Percentiles rank a stretch among this genome's conserved stretches.
Evolutionary conservation across 1,284 basidiomycete species (phyloP).

Genomic region (Apiotrichum laibachii): DNA sequence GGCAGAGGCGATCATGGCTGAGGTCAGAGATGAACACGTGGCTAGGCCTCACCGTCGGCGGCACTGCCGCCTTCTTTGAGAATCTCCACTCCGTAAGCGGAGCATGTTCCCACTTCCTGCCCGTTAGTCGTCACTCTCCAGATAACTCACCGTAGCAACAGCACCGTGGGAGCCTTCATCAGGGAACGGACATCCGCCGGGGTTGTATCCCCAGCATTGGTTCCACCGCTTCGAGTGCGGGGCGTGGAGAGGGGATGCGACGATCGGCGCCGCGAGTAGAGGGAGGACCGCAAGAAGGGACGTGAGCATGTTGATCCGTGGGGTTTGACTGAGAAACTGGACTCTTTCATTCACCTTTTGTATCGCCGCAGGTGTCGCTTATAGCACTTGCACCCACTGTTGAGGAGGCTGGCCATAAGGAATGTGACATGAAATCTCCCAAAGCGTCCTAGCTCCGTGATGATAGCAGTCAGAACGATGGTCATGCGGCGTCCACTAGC

Average conservation of each 20-base stretch:
- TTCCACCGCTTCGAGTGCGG: conserved; percentile 18
- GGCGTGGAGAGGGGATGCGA: not conserved
- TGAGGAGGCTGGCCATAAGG: too few species aligned
- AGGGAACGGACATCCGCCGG: conserved; percentile 26
- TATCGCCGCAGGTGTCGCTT: too few species aligned
- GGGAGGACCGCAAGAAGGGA: not conserved
- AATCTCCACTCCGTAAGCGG: conserved; percentile 49
- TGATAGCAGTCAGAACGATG: too few species aligned
- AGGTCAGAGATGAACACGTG: not conserved
- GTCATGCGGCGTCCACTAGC: too few species aligned
- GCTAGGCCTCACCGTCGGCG: conserved; percentile 39
- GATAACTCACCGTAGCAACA: conserved; percentile 24
- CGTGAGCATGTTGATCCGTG: not conserved
- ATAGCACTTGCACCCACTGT: too few species aligned
- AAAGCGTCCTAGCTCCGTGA: too few species aligned
- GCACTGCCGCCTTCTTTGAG: conserved; percentile 50
- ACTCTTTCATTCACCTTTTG: too few species aligned
- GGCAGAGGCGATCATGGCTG: conserved; percentile 36
- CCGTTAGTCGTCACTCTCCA: not conserved
- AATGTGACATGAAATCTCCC: too few species aligned
- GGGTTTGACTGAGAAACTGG: too few species aligned
- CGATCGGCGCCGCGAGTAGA: not conserved
- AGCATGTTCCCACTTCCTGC: conserved; percentile 50
- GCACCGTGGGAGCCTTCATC: conserved; percentile 26
- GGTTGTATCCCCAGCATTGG: conserved; percentile 26